Evolutionary conservation across 108 stramenopile genomes (phyloP).

Genomic region (Skeletonema marinoi): DNA sequence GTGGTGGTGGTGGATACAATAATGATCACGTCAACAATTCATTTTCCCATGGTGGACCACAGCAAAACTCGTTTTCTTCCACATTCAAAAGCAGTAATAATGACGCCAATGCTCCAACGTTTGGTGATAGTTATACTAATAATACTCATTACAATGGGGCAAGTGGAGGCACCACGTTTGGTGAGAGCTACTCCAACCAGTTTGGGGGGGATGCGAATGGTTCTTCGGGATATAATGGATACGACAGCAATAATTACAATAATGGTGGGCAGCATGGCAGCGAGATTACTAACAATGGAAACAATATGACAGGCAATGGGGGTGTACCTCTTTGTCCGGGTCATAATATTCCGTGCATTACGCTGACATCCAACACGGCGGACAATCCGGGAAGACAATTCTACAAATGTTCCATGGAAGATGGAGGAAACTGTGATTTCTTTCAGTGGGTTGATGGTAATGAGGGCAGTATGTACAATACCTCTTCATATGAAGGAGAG

Average conservation of each 20-base stretch:
- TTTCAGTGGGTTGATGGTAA: constrained; percentile 90
- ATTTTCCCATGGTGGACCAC: too few relatives aligned
- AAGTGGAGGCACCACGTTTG: constrained; percentile 7
- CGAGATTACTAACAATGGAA: background rate
- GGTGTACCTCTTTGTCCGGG: constrained; percentile 74
- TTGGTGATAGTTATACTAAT: constrained; percentile 1
- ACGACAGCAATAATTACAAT: background rate
- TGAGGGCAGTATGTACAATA: constrained; percentile 46
- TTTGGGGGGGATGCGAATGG: background rate
- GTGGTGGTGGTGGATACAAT: too few relatives aligned
- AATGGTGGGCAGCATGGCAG: constrained; percentile 3
- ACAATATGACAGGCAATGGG: background rate
- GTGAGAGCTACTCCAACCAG: constrained; percentile 6
- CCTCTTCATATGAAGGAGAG: constrained; percentile 3
- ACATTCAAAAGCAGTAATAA: too few relatives aligned
- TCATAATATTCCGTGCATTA: constrained; percentile 70
- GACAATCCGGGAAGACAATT: constrained; percentile 78
- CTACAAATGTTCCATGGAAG: constrained; percentile 83
- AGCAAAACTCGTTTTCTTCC: too few relatives aligned
- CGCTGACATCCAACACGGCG: constrained; percentile 65
- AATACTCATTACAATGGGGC: background rate
- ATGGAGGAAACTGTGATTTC: constrained; percentile 80
- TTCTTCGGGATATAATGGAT: background rate
- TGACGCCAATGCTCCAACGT: background rate
- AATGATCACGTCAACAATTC: too few relatives aligned